Evolutionary conservation across 805 yeast species (phyloP), one percentile per base, ranked within the genome.

Genomic region (Sugiyamaella qingdaonensis): DNA sequence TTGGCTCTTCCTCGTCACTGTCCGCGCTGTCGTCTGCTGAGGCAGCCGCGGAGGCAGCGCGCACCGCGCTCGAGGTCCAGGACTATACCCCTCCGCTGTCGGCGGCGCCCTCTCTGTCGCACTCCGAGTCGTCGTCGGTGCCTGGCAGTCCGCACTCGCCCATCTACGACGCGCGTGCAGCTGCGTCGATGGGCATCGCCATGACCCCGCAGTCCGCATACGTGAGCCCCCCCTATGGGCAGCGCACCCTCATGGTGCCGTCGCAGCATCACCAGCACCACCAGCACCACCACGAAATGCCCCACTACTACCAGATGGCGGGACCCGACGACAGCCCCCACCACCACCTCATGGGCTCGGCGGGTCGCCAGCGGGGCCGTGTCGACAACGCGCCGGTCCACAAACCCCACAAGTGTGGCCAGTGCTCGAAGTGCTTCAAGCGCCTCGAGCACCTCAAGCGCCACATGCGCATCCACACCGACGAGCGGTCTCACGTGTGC

Each of bases 401-500:
- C 36, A 45, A 45, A 32, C 48, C 48, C 13, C 48, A 45, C 37
- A 18, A n/a, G 24, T 45, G 48, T 36, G 35, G 32, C 14, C 36
- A 29, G 42, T 73, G 77, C 61, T 33, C 55, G 39, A 68, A 71
- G 57, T 51, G 68, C 8, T 73, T 73, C 64, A 61, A 72, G 43
- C 69, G 77, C 19, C 68, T 68, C 59, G 77, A 73, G 59, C 77
- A 73, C 54, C 62, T 73, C 45, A 69, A 72, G 48, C 66, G 77
- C 24, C 97, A 90, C 68, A 71, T 76, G 66, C 76, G 90, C 59
- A 75, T 90, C 1, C 97, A 90, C 67, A 80, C 89, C 3, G 79
- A 81, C 57, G 92, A 86, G 58, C 77, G 95, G 54, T 96, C 96
- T 0, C 90, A 79, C 63, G 68, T 67, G 35, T 87, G 97, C 67